These are phyloP conservation scores for Penicillium egyptiacum DNA, from an alignment of 495 filamentous ascomycete genomes.

Conservation along the genomic window DNA sequence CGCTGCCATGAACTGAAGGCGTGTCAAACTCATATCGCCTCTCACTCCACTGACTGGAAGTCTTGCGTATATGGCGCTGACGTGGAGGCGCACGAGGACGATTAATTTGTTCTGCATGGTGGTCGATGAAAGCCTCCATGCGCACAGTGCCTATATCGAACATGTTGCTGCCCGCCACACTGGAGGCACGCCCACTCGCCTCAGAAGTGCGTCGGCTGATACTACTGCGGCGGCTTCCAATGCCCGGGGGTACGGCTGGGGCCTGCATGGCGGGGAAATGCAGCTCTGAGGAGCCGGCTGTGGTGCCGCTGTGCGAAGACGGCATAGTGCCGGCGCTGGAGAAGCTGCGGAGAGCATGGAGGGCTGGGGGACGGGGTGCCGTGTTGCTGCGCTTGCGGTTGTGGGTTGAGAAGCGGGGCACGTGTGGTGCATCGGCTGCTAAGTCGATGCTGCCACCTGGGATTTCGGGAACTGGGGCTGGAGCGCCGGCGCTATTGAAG, in stretches of 20 bases:
- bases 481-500: constrained; percentile 31
- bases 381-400: constrained; percentile 84
- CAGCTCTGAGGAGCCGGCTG: constrained; percentile 60
- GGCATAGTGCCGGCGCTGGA: constrained; percentile 58
- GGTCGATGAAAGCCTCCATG: constrained; percentile 86
- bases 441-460: constrained; percentile 37
- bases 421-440: constrained; percentile 73
- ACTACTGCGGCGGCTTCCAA: constrained; percentile 43
- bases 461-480: constrained; percentile 38
- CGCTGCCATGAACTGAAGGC: constrained; percentile 34
- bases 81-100: constrained; percentile 26
- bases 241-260: constrained; percentile 20
- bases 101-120: constrained; percentile 36
- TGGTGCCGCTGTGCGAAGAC: constrained; percentile 39
- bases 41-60: constrained; percentile 41
- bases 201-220: constrained; percentile 46
- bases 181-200: constrained; percentile 36
- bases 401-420: constrained; percentile 75
- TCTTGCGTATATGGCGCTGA: constrained; percentile 34
- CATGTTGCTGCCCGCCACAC: constrained; percentile 40
- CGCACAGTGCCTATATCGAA: constrained; percentile 81
- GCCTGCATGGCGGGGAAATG: constrained; percentile 35
- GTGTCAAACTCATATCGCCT: constrained; percentile 34
- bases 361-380: constrained; percentile 65
- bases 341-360: constrained; percentile 64